Conservation (phyloP, 2,329 filamentous ascomycete genomes). For the Sphaerulina populicola region DNA sequence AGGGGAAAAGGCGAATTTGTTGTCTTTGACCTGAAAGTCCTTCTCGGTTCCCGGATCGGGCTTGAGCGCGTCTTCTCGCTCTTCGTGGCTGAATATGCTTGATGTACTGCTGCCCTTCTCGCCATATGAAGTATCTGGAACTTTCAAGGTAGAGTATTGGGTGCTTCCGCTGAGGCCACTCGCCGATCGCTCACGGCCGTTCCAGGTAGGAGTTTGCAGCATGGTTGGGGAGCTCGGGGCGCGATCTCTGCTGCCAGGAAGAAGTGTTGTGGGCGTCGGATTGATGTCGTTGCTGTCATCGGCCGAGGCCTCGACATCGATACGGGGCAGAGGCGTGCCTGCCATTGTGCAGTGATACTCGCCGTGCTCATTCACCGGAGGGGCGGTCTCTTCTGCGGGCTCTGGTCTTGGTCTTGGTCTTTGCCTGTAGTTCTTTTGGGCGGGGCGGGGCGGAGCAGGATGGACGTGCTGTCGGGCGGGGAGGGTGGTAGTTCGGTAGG, state of each 20-base stretch:
- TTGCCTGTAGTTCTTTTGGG: conserved; percentile 5
- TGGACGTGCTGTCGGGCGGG: background rate
- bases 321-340: conserved; percentile 17
- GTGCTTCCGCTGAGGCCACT: conserved; percentile 18
- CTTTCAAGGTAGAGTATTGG: conserved; percentile 18
- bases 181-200: conserved; percentile 17
- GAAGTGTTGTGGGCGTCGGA: conserved; percentile 13
- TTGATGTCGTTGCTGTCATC: conserved; percentile 13
- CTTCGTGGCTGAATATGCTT: conserved; percentile 18
- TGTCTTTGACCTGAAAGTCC: conserved; percentile 67
- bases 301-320: conserved; percentile 17
- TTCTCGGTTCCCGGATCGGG: conserved; percentile 67
- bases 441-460: background rate
- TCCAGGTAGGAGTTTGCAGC: conserved; percentile 12
- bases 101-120: conserved; percentile 17
- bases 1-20: conserved; percentile 74
- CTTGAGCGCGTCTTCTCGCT: conserved; percentile 53
- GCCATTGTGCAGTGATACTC: conserved; percentile 13
- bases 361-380: background rate
- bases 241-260: conserved; percentile 5
- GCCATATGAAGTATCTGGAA: conserved; percentile 15
- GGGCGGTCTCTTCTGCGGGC: background rate
- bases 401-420: too few species aligned
- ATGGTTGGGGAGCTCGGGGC: conserved; percentile 14
- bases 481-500: background rate